These are phyloP conservation scores for Rhynchosporium graminicola DNA, from an alignment of 2,329 filamentous ascomycete species.

Conservation along the genomic window DNA sequence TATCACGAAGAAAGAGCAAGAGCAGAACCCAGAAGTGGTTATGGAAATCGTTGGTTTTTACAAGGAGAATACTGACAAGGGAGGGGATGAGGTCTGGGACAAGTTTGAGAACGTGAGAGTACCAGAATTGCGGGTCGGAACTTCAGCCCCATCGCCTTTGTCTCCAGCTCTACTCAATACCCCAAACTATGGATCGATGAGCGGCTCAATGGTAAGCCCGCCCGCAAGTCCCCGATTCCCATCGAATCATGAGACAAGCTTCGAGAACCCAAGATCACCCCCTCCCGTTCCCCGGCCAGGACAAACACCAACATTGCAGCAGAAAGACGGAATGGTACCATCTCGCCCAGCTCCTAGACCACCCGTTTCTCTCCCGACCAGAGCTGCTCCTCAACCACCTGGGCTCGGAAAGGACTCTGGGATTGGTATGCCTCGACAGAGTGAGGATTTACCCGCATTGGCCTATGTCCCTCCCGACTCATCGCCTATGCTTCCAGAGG, in stretches of 20 bases:
- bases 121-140: conserved; percentile 50
- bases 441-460: conserved; percentile 52
- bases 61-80: conserved; percentile 84
- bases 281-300: conserved; percentile 73
- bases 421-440: conserved; percentile 60
- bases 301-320: conserved; percentile 42
- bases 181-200: conserved; percentile 59
- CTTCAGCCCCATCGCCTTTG: conserved; percentile 28
- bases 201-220: conserved; percentile 74
- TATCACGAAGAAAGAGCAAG: conserved; percentile 93
- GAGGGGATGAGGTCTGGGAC: conserved; percentile 81
- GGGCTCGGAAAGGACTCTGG: conserved; percentile 63
- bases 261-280: conserved; percentile 92
- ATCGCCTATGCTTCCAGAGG: conserved; percentile 62
- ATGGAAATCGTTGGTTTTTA: conserved; percentile 96
- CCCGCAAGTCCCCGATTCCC: conserved; percentile 86
- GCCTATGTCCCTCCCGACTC: conserved; percentile 39
- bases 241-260: conserved; percentile 86
- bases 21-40: conserved; percentile 93
- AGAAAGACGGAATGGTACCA: conserved; percentile 67
- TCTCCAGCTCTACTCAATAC: conserved; percentile 50
- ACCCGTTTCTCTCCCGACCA: conserved; percentile 67
- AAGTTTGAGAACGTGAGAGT: conserved; percentile 90
- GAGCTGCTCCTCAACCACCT: conserved; percentile 57
- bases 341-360: conserved; percentile 84